These are phyloP conservation scores for Candida krabiensis DNA, from an alignment of 805 yeast genomes.

Conservation along the genomic window DNA sequence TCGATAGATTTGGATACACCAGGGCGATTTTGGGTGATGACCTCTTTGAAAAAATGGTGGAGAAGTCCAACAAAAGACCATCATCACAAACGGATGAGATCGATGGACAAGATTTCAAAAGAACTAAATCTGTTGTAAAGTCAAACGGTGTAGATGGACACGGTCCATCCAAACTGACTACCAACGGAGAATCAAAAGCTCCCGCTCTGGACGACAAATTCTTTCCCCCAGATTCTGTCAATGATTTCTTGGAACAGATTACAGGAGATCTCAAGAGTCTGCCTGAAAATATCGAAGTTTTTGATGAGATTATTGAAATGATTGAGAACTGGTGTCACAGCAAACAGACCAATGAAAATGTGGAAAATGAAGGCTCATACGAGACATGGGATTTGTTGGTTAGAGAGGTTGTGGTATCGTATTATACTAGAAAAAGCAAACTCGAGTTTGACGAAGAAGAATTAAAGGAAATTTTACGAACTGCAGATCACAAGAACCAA, in stretches of 20 bases:
- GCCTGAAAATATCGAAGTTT: slow-evolving; percentile 23
- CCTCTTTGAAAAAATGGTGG: slow-evolving; percentile 21
- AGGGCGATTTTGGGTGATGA: slow-evolving; percentile 22
- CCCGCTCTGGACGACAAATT: slow-evolving; percentile 1
- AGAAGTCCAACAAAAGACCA: slow-evolving; percentile 9
- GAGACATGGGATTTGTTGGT: slow-evolving; percentile 23
- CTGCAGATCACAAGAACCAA: slow-evolving; percentile 29
- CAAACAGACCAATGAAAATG: slow-evolving; percentile 13
- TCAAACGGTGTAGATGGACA: too few species aligned
- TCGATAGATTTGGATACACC: slow-evolving; percentile 29
- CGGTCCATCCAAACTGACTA: not conserved
- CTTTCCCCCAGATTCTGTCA: slow-evolving; percentile 18
- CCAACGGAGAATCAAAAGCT: not conserved
- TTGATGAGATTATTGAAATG: slow-evolving; percentile 32
- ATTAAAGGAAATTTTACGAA: slow-evolving; percentile 24
- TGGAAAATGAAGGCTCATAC: slow-evolving; percentile 9
- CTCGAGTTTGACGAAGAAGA: slow-evolving; percentile 33
- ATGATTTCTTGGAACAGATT: slow-evolving; percentile 18
- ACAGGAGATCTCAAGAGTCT: slow-evolving; percentile 19
- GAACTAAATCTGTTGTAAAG: too few species aligned
- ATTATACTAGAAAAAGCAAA: slow-evolving; percentile 25
- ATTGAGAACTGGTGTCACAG: slow-evolving; percentile 28
- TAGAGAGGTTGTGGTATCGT: slow-evolving; percentile 29
- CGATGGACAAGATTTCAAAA: not conserved
- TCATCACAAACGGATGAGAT: not conserved